phyloP scores from a whole-genome alignment of 208 protist species.

The Leishmania amazonensis region DNA sequence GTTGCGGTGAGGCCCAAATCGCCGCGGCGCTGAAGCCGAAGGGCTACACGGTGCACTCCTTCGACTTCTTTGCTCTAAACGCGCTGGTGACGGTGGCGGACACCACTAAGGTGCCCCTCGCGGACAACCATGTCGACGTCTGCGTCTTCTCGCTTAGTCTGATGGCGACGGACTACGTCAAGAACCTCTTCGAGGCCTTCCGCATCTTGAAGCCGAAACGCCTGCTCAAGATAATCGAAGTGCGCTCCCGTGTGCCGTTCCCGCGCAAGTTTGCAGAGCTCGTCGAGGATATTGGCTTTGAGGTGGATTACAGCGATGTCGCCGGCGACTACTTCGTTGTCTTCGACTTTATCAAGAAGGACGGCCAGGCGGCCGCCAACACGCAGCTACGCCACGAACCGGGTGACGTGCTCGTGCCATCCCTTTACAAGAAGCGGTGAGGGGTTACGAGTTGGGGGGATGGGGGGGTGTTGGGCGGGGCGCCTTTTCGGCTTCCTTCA shows the following conservation, averaged over 20 bases:
- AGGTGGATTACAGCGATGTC: slow-evolving; percentile 77
- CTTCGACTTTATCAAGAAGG: slow-evolving; percentile 91
- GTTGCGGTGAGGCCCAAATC: slow-evolving; percentile 95
- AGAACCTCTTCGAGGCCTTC: slow-evolving; percentile 93
- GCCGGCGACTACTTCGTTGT: slow-evolving; percentile 92
- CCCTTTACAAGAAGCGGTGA: slow-evolving; percentile 95
- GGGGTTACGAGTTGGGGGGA: background rate
- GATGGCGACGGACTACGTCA: slow-evolving; percentile 96
- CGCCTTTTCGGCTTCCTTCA: background rate
- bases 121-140: slow-evolving; percentile 81
- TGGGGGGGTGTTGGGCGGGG: background rate
- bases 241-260: slow-evolving; percentile 89
- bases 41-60: slow-evolving; percentile 95
- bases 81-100: slow-evolving; percentile 90
- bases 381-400: slow-evolving; percentile 47
- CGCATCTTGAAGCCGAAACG: slow-evolving; percentile 90
- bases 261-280: slow-evolving; percentile 76
- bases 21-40: slow-evolving; percentile 66
- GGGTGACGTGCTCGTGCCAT: slow-evolving; percentile 88
- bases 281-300: slow-evolving; percentile 89
- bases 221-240: slow-evolving; percentile 93
- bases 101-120: slow-evolving; percentile 85
- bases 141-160: slow-evolving; percentile 95
- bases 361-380: slow-evolving; percentile 52
- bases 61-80: slow-evolving; percentile 90